Base-by-base conservation (phyloP, 2,329 filamentous ascomycete species). In the Colletotrichum gloeosporioides region DNA sequence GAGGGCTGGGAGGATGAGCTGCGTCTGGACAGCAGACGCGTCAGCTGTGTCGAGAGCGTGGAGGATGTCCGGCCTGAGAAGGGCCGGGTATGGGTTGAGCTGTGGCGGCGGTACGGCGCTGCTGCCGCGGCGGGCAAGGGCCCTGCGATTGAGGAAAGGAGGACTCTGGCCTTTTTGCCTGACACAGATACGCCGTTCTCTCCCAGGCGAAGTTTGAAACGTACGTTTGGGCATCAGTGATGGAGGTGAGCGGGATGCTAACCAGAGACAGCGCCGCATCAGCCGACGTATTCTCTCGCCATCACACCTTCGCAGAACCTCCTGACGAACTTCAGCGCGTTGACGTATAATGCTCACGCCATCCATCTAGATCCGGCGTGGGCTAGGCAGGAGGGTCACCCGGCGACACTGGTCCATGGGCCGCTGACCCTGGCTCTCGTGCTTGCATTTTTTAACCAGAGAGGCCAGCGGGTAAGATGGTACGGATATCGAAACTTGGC, bases 301-400 rank as follows among this genome's bases (percentile, higher is more conserved):
- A 85, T 98, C 29, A 90, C 86, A 0, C 95, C 96, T 1, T 93
- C 93, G 4, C 88, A 91, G 4, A 87, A 90, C 6, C 90, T 98
- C 6, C 92, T 99, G 70, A 98, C 98, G 86, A 92, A 96, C 75
- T 99, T 96, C 88, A 97, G 94, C 25, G 96, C 96, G 0, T 90
- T 99, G 39, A 96, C 95, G 4, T 96, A 95, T 88, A 99, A 99
- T 84, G 95, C 95, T 2, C 97, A 99, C 85, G 89, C 90, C 18
- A 98, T 99, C 79, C 97, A 99, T 85, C 89, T 98, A 27, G 95
- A 98, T 83, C 90, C 89, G 2, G 82, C 89, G 59, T 98, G 95
- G 85, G 93, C 92, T 68, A 90, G 15, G 87, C 93, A 67, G 15
- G 97, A 99, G 84, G 94, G 94, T 13, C 93, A 98, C 82, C 89